A percentile compares a stretch with the other conserved stretches of the same genome.
Conservation (phyloP, 2,329 filamentous ascomycete genomes). For the Stachybotrys chlorohalonatus region DNA sequence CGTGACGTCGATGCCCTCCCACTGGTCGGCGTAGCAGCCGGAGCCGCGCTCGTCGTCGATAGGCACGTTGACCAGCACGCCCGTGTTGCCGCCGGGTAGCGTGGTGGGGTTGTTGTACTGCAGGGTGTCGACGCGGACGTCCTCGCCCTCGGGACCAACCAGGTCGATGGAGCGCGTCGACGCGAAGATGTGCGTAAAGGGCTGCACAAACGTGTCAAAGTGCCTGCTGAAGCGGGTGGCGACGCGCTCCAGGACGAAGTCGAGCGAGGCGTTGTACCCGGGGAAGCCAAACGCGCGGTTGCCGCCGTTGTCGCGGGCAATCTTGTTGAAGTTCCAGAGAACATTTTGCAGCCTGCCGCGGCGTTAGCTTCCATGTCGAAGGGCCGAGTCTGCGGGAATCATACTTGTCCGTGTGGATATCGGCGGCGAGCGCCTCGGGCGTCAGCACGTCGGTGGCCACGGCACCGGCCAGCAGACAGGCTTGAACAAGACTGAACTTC, state of each 20-base stretch:
- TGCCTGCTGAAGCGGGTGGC: constrained; percentile 27
- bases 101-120: constrained; percentile 37
- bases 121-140: constrained; percentile 30
- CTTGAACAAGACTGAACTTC: constrained; percentile 7
- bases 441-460: constrained; percentile 24
- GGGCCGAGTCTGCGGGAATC: constrained; percentile 3
- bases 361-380: too few relatives aligned
- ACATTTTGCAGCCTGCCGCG: constrained; percentile 38
- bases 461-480: constrained; percentile 6
- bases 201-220: constrained; percentile 34
- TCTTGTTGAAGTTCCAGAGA: constrained; percentile 44
- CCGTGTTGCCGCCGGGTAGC: constrained; percentile 24
- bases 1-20: constrained; percentile 32
- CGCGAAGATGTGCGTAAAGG: constrained; percentile 36
- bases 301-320: constrained; percentile 45
- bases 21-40: constrained; percentile 32
- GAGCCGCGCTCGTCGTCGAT: constrained; percentile 27
- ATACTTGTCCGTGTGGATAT: constrained; percentile 28
- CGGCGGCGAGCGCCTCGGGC: constrained; percentile 28
- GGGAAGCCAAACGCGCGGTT: constrained; percentile 52
- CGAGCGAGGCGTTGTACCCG: constrained; percentile 48
- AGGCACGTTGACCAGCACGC: constrained; percentile 24
- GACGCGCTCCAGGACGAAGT: constrained; percentile 43
- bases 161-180: constrained; percentile 32
- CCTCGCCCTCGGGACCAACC: constrained; percentile 33